Conservation (phyloP, 1,284 basidiomycete species). For the Ustilago bromivora region DNA sequence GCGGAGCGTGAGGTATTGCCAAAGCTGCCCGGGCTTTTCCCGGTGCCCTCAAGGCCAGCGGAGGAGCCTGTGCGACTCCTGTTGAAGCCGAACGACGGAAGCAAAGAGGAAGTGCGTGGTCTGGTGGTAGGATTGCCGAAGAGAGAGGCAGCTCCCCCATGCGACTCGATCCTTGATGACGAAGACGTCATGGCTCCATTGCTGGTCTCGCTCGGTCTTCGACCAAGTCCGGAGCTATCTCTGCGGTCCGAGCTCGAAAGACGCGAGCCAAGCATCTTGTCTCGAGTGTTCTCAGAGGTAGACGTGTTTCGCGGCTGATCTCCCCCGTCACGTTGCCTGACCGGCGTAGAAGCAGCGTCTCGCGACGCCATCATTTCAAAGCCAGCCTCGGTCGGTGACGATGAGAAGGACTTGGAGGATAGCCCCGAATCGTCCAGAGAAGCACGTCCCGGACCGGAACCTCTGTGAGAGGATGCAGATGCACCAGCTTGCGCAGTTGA, state of each 20-base stretch:
- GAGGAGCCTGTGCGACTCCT: slow-evolving; percentile 41
- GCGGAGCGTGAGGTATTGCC: slow-evolving; percentile 22
- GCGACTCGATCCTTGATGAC: slow-evolving; percentile 52
- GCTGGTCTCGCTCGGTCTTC: slow-evolving; percentile 36
- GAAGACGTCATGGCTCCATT: slow-evolving; percentile 30
- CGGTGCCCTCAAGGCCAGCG: slow-evolving; percentile 35
- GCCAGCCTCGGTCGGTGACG: slow-evolving; percentile 22
- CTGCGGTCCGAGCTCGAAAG: slow-evolving; percentile 11
- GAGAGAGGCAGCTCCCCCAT: slow-evolving; percentile 54
- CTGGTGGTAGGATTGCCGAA: slow-evolving; percentile 49
- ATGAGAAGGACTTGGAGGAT: slow-evolving; percentile 13
- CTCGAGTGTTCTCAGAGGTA: slow-evolving; percentile 7
- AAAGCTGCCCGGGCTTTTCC: slow-evolving; percentile 41
- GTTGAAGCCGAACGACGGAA: slow-evolving; percentile 53
- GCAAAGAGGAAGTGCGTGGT: slow-evolving; percentile 57
- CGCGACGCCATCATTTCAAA: slow-evolving; percentile 27
- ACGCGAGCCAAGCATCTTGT: not conserved
- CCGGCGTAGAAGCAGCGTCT: slow-evolving; percentile 11
- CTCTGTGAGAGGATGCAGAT: not conserved
- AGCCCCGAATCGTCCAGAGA: slow-evolving; percentile 37
- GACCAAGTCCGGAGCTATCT: slow-evolving; percentile 20
- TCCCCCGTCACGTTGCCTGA: not conserved
- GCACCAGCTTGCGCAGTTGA: not conserved
- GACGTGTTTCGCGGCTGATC: slow-evolving; percentile 11
- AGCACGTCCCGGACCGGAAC: slow-evolving; percentile 18